phyloP scores from a whole-genome alignment of 148 eudicot species.

The Selenicereus undatus region DNA sequence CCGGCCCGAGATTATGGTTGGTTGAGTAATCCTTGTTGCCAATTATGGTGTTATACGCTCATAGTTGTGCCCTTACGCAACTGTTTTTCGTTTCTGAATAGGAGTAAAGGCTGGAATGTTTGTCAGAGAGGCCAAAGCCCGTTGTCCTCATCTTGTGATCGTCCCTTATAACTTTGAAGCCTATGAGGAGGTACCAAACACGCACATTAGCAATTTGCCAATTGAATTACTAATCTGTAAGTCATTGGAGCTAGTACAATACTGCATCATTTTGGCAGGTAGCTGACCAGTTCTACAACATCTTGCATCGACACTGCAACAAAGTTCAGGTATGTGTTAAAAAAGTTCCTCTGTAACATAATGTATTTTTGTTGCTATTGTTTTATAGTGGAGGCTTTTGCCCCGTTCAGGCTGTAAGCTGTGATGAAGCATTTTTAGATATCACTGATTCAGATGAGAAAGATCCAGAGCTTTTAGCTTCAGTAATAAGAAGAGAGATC shows the following conservation, averaged over 20 bases:
- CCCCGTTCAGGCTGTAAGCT: slow-evolving; percentile 76
- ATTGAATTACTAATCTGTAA: not conserved
- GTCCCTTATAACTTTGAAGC: slow-evolving; percentile 89
- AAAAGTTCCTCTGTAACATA: not conserved
- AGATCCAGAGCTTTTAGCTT: slow-evolving; percentile 70
- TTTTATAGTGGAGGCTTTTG: slow-evolving; percentile 19
- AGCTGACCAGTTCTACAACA: slow-evolving; percentile 82
- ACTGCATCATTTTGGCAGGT: slow-evolving; percentile 49
- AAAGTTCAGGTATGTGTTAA: slow-evolving; percentile 73
- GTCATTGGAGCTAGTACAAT: slow-evolving; percentile 12
- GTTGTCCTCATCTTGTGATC: slow-evolving; percentile 86
- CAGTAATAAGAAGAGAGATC: slow-evolving; percentile 79
- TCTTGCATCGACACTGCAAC: slow-evolving; percentile 78
- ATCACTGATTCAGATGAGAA: slow-evolving; percentile 53
- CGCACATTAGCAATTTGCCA: not conserved
- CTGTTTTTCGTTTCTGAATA: slow-evolving; percentile 18
- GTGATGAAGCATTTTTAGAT: slow-evolving; percentile 98
- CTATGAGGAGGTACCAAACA: slow-evolving; percentile 67
- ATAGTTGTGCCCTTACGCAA: not conserved
- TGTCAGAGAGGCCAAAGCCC: slow-evolving; percentile 88
- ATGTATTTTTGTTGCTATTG: not conserved
- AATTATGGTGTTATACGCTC: not conserved
- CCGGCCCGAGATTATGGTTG: slow-evolving; percentile 90
- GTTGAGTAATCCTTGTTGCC: slow-evolving; percentile 22
- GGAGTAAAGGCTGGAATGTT: slow-evolving; percentile 96